A percentile compares a stretch with the other conserved stretches of the same genome.
These are phyloP conservation scores for Pulveroboletus sp. DNA, from an alignment of 768 basidiomycete genomes.

Conservation along the genomic window DNA sequence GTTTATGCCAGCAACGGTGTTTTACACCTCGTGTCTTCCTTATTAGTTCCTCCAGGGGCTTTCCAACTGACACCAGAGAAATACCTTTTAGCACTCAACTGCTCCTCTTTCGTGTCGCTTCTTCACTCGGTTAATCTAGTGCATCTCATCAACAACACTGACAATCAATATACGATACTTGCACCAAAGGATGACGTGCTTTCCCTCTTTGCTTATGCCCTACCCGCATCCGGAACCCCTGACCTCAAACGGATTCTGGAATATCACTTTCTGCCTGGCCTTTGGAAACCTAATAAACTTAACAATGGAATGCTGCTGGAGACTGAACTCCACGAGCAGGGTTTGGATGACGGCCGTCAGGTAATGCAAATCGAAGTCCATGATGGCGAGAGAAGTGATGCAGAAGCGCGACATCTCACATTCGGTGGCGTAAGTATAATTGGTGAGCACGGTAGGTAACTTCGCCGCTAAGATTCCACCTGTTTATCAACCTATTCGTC, in stretches of 20 bases:
- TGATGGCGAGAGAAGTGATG: conserved; percentile 42
- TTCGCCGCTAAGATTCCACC: background rate
- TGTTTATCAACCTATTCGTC: conserved; percentile 10
- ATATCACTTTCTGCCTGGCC: conserved; percentile 91
- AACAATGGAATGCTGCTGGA: conserved; percentile 70
- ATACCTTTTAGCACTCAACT: conserved; percentile 87
- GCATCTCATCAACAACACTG: conserved; percentile 63
- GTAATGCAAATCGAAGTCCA: conserved; percentile 66
- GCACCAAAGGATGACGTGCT: conserved; percentile 88
- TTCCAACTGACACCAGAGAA: conserved; percentile 90
- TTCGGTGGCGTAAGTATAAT: conserved; percentile 84
- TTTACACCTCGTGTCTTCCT: conserved; percentile 78
- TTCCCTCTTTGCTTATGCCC: conserved; percentile 43
- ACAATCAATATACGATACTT: conserved; percentile 77
- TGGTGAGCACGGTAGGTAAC: conserved; percentile 63
- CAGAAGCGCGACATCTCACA: conserved; percentile 50
- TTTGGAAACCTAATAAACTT: conserved; percentile 66
- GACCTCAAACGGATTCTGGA: conserved; percentile 70
- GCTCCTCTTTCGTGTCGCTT: conserved; percentile 84
- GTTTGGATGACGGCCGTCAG: conserved; percentile 64
- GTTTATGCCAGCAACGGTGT: conserved; percentile 95
- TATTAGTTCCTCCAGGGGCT: conserved; percentile 73
- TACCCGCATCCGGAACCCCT: conserved; percentile 61
- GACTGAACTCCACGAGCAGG: conserved; percentile 70
- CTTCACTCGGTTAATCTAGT: conserved; percentile 79